Evolutionary conservation across 1,284 basidiomycete species (phyloP), one percentile per base, ranked within the genome.

Genomic region (Ustilago lituana): DNA sequence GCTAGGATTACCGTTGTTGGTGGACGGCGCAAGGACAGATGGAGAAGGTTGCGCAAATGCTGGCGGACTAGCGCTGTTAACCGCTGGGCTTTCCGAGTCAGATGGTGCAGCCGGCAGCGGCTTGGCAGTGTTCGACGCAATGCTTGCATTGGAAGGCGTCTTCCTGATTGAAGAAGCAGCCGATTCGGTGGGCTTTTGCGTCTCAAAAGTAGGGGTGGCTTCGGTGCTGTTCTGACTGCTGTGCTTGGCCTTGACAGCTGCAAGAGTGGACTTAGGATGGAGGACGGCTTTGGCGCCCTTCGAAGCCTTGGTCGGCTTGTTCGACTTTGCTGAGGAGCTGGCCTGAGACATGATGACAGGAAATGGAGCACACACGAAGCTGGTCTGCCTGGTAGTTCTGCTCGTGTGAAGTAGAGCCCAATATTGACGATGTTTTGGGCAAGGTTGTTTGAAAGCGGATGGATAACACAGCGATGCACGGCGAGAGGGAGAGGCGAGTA

Each of bases 211-310:
- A 10, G 44, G 23, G 1, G 50, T n/a, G 5, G 61, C 39, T n/a
- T 55, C 51, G 17, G 35, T 17, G 38, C 37, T 54, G 36, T 50
- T 37, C 7, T 24, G 27, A 6, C 39, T 45, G 27, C 41, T 50
- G 27, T 54, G 50, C n/a, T 35, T 54, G 5, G 62, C 29, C 20
- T 47, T 58, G 20, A 35, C 62, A 19, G 62, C 51, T 38, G 62
- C 62, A 14, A 65, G 41, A 2, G 62, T 59, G 19, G 55, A 50
- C 22, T 58, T 65, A 37, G 62, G 55, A 51, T 65, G 62, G 19
- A 65, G 36, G 32, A 65, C 59, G n/a, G 62, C 62, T 31, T 65
- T 65, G 31, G 62, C 62, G 20, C 51, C 55, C 36, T 65, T 65
- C n/a, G 62, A 53, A 39, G 62, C 51, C 32, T 65, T 65, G 24